Conservation (phyloP, 495 filamentous ascomycete genomes). For the Halenospora varia region DNA sequence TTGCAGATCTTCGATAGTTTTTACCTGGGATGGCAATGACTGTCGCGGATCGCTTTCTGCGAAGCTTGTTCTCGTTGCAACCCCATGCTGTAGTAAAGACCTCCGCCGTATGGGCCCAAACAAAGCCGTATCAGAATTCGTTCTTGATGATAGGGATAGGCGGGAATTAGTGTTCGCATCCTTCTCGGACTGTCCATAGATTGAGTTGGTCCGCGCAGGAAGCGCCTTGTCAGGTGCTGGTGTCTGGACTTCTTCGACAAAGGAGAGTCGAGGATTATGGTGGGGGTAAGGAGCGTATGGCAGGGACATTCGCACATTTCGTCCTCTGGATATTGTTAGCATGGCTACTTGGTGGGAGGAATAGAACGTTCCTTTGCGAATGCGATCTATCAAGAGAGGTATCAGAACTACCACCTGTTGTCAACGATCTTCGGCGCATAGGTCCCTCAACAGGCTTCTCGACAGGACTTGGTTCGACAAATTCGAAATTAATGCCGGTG, state of each 20-base stretch:
- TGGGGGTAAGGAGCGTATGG: constrained; percentile 12
- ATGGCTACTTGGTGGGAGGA: not conserved
- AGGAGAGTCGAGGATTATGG: constrained; percentile 15
- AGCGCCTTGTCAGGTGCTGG: not conserved
- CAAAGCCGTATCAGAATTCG: constrained; percentile 13
- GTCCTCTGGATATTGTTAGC: constrained; percentile 1
- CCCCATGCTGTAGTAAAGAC: constrained; percentile 22
- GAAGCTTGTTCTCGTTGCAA: constrained; percentile 21
- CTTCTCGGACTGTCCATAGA: not conserved
- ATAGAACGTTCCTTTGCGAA: not conserved
- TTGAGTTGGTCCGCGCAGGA: not conserved
- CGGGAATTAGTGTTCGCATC: not conserved
- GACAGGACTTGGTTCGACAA: constrained; percentile 3
- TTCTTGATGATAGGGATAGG: constrained; percentile 1
- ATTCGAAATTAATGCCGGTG: not conserved
- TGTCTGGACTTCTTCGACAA: constrained; percentile 17
- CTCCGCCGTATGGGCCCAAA: constrained; percentile 20
- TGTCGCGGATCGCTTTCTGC: constrained; percentile 9
- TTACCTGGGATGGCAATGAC: constrained; percentile 4
- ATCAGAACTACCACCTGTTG: not conserved
- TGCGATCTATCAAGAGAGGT: not conserved
- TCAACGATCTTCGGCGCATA: constrained; percentile 5
- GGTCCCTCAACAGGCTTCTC: not conserved
- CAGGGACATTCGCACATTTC: constrained; percentile 13
- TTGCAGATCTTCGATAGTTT: not conserved